A percentile compares a stretch with the other conserved stretches of the same genome.
Conservation (phyloP, 164 flowering plant species). For the Stephania yunnanensis region DNA sequence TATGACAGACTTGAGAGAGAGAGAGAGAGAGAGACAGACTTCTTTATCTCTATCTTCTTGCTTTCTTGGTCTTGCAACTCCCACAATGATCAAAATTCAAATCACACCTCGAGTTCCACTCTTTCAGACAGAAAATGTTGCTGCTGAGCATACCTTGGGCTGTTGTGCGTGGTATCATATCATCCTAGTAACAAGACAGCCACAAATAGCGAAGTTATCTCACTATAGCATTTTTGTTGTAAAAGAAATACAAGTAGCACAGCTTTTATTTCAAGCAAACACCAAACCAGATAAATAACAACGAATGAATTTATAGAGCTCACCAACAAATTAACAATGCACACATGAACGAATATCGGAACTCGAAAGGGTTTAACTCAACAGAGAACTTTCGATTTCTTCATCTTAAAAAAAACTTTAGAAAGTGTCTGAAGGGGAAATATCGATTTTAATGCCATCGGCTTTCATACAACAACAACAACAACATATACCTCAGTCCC, state of each 20-base stretch:
- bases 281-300: not conserved
- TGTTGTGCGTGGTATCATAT: not conserved
- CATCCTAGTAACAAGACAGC: not conserved
- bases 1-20: not conserved
- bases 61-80: too few relatives aligned
- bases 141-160: not conserved
- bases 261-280: not conserved
- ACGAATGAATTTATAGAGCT: not conserved
- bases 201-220: not conserved
- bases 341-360: too few relatives aligned
- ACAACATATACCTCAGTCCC: too few relatives aligned
- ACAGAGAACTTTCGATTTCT: conserved; percentile 48
- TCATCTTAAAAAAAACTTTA: conserved; percentile 53
- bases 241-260: not conserved
- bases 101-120: not conserved
- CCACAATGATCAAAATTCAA: not conserved
- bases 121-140: not conserved
- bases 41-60: not conserved
- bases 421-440: conserved; percentile 65
- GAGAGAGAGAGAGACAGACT: not conserved
- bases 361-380: too few relatives aligned
- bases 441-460: conserved; percentile 59
- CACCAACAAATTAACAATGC: too few relatives aligned
- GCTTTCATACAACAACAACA: conserved; percentile 30
- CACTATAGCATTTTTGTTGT: not conserved